A percentile compares a stretch with the other conserved stretches of the same genome.
These are phyloP conservation scores for Pichia membranifaciens DNA, from an alignment of 805 yeast species.

Conservation along the genomic window DNA sequence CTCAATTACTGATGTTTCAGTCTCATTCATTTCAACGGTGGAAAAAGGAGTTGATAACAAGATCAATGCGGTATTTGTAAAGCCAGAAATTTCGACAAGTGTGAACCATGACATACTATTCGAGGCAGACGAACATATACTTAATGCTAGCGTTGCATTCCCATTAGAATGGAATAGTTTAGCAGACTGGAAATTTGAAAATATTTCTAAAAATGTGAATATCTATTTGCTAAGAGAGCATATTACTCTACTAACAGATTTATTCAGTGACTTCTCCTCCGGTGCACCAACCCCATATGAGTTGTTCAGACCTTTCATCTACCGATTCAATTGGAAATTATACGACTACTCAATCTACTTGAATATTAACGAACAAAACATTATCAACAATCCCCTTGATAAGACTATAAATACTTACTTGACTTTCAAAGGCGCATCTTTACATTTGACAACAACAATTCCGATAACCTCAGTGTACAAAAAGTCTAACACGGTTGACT, in stretches of 20 bases:
- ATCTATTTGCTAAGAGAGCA: conserved; percentile 79
- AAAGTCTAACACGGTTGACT: conserved; percentile 47
- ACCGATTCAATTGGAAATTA: conserved; percentile 56
- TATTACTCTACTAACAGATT: conserved; percentile 62
- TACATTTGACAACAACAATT: conserved; percentile 42
- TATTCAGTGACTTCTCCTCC: conserved; percentile 67
- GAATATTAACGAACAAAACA: conserved; percentile 82
- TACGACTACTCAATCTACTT: conserved; percentile 53
- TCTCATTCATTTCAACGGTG: conserved; percentile 47
- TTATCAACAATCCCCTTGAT: conserved; percentile 84
- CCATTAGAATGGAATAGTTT: conserved; percentile 83
- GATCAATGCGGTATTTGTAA: conserved; percentile 39
- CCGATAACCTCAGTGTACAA: conserved; percentile 56
- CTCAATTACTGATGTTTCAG: conserved; percentile 41
- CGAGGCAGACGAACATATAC: conserved; percentile 49
- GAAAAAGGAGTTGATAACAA: conserved; percentile 50
- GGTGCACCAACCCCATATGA: conserved; percentile 72
- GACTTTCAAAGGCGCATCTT: conserved; percentile 59
- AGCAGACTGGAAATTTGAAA: conserved; percentile 60
- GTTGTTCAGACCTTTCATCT: conserved; percentile 65
- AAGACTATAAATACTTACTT: conserved; percentile 72
- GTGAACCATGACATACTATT: conserved; percentile 83
- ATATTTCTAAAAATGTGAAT: conserved; percentile 46
- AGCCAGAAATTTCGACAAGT: conserved; percentile 68
- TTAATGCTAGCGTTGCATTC: conserved; percentile 54